Conservation (phyloP, 2,329 filamentous ascomycete genomes). For the Arthrobotrys conoides region DNA sequence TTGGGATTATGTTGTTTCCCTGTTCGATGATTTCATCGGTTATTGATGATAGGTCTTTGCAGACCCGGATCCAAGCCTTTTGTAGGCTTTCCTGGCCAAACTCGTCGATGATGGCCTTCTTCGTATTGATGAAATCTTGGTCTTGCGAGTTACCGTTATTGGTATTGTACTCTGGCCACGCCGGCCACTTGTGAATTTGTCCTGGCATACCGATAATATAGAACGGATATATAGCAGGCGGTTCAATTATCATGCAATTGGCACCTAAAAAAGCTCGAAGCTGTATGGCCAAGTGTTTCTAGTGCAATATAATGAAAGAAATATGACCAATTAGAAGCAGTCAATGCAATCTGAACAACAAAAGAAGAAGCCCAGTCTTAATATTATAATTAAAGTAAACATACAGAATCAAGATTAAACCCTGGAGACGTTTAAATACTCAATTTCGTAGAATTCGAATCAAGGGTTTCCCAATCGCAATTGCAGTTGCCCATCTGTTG, state of each 20-base stretch:
- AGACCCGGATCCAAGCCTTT: conserved; percentile 67
- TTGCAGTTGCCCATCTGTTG: conserved; percentile 16
- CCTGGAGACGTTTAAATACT: neutral
- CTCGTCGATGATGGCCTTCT: conserved; percentile 66
- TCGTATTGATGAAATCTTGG: conserved; percentile 64
- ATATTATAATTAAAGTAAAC: neutral
- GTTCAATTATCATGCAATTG: too few relatives aligned
- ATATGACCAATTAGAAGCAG: neutral
- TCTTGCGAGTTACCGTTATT: conserved; percentile 61
- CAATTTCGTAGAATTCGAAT: neutral
- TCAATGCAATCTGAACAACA: neutral
- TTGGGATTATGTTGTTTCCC: conserved; percentile 66
- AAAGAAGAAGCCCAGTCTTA: conserved; percentile 1
- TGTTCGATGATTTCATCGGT: conserved; percentile 67
- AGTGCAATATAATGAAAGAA: neutral
- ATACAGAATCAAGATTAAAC: neutral
- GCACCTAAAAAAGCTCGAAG: too few relatives aligned
- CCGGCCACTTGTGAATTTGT: conserved; percentile 63
- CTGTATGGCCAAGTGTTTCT: neutral
- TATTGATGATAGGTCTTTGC: conserved; percentile 66
- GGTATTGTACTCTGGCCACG: conserved; percentile 64
- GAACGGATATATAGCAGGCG: neutral
- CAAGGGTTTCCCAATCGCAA: neutral
- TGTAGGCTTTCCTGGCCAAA: conserved; percentile 66
- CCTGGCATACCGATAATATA: conserved; percentile 62